Evolutionary conservation across 2,329 filamentous ascomycete genomes (phyloP).

Genomic region (Podosphaera leucotricha): DNA sequence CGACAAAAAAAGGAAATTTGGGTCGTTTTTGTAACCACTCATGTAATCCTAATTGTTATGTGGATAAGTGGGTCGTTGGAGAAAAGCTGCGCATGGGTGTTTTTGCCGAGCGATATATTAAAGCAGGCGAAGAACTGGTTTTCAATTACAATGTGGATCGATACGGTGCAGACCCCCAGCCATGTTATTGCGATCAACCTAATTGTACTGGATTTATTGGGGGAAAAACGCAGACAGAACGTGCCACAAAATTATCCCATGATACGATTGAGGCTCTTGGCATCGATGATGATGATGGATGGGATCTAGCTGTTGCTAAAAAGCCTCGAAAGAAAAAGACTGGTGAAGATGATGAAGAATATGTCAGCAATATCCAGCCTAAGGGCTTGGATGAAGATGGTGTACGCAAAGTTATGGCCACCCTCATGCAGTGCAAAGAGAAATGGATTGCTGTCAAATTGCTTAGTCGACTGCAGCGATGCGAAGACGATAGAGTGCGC

Average conservation of each 20-base stretch:
- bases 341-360: conserved; percentile 82
- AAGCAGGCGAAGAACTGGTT: conserved; percentile 77
- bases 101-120: conserved; percentile 68
- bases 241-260: conserved; percentile 72
- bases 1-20: conserved; percentile 87
- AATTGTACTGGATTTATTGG: conserved; percentile 96
- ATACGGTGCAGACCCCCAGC: conserved; percentile 89
- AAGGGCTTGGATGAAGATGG: conserved; percentile 59
- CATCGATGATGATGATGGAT: conserved; percentile 77
- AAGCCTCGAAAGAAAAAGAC: conserved; percentile 81
- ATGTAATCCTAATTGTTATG: conserved; percentile 95
- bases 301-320: conserved; percentile 77
- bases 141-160: conserved; percentile 99
- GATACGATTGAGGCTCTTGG: conserved; percentile 85
- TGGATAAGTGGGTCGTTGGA: conserved; percentile 98
- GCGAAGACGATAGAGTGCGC: conserved; percentile 65
- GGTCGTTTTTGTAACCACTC: conserved; percentile 98
- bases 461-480: conserved; percentile 65
- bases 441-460: conserved; percentile 98
- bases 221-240: conserved; percentile 91
- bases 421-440: conserved; percentile 93
- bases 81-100: conserved; percentile 98
- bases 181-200: conserved; percentile 82
- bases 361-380: conserved; percentile 70
- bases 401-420: conserved; percentile 86